Percentiles rank a stretch among this genome's conserved stretches.
Conservation (phyloP, 306 rosid genomes). For the Coriaria nepalensis region DNA sequence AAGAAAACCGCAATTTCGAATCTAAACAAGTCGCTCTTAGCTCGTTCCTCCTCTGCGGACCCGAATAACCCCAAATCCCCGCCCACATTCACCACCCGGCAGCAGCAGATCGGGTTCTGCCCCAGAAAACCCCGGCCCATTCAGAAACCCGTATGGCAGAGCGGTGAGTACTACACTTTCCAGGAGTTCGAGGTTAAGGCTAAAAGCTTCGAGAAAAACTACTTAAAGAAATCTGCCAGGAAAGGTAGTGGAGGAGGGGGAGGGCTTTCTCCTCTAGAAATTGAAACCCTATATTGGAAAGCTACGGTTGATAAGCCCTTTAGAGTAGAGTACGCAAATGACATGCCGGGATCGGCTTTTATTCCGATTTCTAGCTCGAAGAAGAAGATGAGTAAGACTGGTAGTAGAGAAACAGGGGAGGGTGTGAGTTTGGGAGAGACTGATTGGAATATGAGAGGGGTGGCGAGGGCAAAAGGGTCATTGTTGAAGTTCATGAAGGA, state of each 20-base stretch:
- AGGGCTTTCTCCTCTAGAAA: conserved; percentile 44
- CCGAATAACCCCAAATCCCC: conserved; percentile 19
- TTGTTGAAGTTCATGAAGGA: conserved; percentile 94
- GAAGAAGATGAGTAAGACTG: neutral
- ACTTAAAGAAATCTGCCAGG: conserved; percentile 37
- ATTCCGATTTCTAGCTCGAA: conserved; percentile 21
- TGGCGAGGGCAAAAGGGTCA: conserved; percentile 76
- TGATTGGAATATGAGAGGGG: conserved; percentile 90
- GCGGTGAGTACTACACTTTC: conserved; percentile 75
- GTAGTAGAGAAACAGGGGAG: conserved; percentile 43
- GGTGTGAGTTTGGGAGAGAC: conserved; percentile 59
- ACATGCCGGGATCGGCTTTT: conserved; percentile 98
- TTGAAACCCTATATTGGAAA: conserved; percentile 78
- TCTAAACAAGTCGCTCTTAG: conserved; percentile 48
- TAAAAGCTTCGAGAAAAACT: conserved; percentile 54
- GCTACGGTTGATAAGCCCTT: conserved; percentile 91
- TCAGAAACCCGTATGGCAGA: conserved; percentile 90
- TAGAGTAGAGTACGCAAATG: conserved; percentile 85
- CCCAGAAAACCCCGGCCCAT: conserved; percentile 71
- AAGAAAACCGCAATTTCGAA: conserved; percentile 74
- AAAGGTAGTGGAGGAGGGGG: conserved; percentile 15
- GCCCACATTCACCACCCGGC: conserved; percentile 96
- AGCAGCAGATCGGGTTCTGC: conserved; percentile 99
- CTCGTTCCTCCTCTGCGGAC: conserved; percentile 29
- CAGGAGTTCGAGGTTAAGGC: conserved; percentile 71